Percentiles rank a stretch among this genome's conserved stretches.
phyloP scores from a whole-genome alignment of 2,329 filamentous ascomycete genomes.

The Bipolaris zeicola region DNA sequence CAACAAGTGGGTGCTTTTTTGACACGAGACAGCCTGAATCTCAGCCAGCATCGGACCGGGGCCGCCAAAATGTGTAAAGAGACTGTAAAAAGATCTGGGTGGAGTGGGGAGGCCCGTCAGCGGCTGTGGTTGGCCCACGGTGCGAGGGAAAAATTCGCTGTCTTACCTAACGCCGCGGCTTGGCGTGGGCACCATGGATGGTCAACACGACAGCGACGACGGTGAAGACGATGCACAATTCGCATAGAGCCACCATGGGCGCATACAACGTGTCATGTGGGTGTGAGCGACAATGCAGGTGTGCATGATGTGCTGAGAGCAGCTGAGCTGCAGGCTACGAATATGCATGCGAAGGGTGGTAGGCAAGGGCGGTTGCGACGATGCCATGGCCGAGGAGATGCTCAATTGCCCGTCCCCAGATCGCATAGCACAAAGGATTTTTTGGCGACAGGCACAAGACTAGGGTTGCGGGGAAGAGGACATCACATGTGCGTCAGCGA shows the following conservation, averaged over 20 bases:
- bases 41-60: conserved; percentile 24
- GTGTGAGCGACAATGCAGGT: conserved; percentile 9
- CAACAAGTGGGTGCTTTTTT: conserved; percentile 36
- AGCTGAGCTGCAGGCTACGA: not conserved
- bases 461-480: conserved; percentile 37
- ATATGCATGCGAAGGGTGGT: no score
- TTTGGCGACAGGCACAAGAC: conserved; percentile 24
- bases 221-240: conserved; percentile 30
- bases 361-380: conserved; percentile 1
- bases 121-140: conserved; percentile 24
- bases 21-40: conserved; percentile 22
- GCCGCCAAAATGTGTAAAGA: conserved; percentile 31
- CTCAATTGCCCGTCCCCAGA: conserved; percentile 22
- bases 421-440: conserved; percentile 2
- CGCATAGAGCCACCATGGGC: conserved; percentile 14
- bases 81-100: conserved; percentile 28
- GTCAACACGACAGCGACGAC: conserved; percentile 18
- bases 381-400: conserved; percentile 41
- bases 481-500: conserved; percentile 21
- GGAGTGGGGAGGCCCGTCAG: conserved; percentile 31
- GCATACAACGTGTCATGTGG: conserved; percentile 1
- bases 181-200: conserved; percentile 31
- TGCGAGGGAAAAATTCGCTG: conserved; percentile 30
- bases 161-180: conserved; percentile 39
- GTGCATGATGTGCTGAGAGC: not conserved